Percentiles rank a stretch among this genome's conserved stretches.
phyloP scores from a whole-genome alignment of 768 basidiomycete genomes.

The Coprinellus micaceus region DNA sequence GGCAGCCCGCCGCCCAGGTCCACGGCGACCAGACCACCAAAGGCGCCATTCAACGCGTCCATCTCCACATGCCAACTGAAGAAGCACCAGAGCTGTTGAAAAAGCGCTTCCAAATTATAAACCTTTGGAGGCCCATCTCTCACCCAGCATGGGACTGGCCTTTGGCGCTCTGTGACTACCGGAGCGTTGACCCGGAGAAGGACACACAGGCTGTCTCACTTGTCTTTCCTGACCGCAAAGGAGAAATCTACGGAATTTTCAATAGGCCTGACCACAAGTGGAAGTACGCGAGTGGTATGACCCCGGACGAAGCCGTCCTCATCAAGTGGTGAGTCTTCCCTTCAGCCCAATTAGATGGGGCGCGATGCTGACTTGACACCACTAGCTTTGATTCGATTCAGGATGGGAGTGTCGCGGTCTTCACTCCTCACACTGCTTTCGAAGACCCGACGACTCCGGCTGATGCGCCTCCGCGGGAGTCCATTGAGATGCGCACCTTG shows the following conservation, averaged over 20 bases:
- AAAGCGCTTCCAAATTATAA: constrained; percentile 55
- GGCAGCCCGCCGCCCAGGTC: constrained; percentile 43
- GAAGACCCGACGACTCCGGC: constrained; percentile 49
- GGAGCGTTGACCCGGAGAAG: constrained; percentile 36
- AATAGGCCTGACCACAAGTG: constrained; percentile 47
- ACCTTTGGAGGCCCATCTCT: constrained; percentile 56
- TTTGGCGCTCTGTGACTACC: constrained; percentile 48
- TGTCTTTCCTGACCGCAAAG: constrained; percentile 46
- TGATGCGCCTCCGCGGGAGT: constrained; percentile 48
- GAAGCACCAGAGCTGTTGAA: constrained; percentile 43
- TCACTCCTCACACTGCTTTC: constrained; percentile 66
- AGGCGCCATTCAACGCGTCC: constrained; percentile 43
- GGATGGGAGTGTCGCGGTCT: constrained; percentile 46
- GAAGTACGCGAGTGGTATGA: constrained; percentile 47
- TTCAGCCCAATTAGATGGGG: too few relatives aligned
- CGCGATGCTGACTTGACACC: not conserved
- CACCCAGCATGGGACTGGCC: constrained; percentile 47
- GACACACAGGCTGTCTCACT: constrained; percentile 45
- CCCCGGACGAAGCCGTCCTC: constrained; percentile 45
- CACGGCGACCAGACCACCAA: constrained; percentile 53
- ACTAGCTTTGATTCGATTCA: constrained; percentile 29
- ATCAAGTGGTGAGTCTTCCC: constrained; percentile 46
- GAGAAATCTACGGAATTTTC: constrained; percentile 47
- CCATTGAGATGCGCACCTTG: constrained; percentile 59
- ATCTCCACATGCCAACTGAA: constrained; percentile 44